Conservation (phyloP, 2,329 filamentous ascomycete species). For the Pseudocercospora cruenta region DNA sequence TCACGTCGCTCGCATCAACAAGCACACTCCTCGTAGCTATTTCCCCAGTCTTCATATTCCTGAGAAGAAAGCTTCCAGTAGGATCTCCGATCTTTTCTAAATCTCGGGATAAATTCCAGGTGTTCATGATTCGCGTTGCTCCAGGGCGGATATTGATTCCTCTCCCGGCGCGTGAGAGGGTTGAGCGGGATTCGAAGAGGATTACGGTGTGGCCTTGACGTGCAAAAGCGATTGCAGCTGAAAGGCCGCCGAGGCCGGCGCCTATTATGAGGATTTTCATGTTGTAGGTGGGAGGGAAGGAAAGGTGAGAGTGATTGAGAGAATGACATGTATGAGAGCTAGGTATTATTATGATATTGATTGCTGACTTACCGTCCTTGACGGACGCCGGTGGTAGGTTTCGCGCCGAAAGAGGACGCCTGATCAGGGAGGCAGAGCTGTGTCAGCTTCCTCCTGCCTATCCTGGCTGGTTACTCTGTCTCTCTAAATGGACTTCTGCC, state of each 20-base stretch:
- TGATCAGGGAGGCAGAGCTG: too few species aligned
- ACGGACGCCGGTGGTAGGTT: too few species aligned
- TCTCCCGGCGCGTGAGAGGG: conserved; percentile 12
- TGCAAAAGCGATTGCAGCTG: conserved; percentile 31
- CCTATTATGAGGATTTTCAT: conserved; percentile 15
- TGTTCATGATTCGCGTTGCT: conserved; percentile 17
- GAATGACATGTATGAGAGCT: too few species aligned
- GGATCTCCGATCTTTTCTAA: conserved; percentile 15
- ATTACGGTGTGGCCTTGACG: conserved; percentile 31
- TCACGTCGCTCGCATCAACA: conserved; percentile 3
- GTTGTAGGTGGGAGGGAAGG: background rate
- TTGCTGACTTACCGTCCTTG: too few species aligned
- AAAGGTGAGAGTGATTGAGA: background rate
- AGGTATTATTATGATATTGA: too few species aligned
- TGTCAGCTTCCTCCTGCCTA: too few species aligned
- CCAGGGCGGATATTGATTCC: conserved; percentile 23
- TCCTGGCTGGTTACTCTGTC: too few species aligned
- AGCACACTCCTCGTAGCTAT: conserved; percentile 11
- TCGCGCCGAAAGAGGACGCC: too few species aligned
- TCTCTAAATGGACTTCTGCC: too few species aligned
- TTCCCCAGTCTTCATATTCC: conserved; percentile 14
- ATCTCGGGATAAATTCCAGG: conserved; percentile 14
- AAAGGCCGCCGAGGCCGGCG: conserved; percentile 33
- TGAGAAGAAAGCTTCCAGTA: conserved; percentile 8
- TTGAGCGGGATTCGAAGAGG: conserved; percentile 24